A percentile compares a stretch with the other conserved stretches of the same genome.
phyloP scores from a whole-genome alignment of 2,329 filamentous ascomycete species.

The Botrytis deweyae region DNA sequence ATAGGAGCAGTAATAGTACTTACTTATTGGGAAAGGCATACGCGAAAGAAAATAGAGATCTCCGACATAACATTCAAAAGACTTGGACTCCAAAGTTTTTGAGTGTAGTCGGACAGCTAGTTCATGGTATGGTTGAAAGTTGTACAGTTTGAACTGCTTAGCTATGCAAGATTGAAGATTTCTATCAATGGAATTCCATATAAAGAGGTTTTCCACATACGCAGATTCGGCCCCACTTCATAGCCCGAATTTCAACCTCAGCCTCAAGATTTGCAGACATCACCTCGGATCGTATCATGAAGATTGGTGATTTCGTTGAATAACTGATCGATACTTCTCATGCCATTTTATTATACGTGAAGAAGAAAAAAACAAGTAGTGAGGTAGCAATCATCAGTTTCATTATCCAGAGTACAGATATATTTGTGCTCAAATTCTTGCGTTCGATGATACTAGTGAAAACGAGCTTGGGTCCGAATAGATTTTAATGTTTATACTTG shows the following conservation, averaged over 20 bases:
- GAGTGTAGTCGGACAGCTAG: background rate
- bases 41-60: background rate
- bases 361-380: slow-evolving; percentile 41
- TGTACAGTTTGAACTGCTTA: background rate
- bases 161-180: background rate
- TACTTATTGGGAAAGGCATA: background rate
- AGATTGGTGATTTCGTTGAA: background rate
- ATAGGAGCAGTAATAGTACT: background rate
- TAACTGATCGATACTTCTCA: background rate
- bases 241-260: background rate
- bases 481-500: slow-evolving; percentile 42
- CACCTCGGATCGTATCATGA: background rate
- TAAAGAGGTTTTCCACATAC: background rate
- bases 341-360: background rate
- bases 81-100: background rate
- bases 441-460: slow-evolving; percentile 37
- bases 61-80: background rate
- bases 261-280: background rate
- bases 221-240: background rate
- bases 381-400: slow-evolving; percentile 44
- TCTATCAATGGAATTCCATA: background rate
- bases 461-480: slow-evolving; percentile 45
- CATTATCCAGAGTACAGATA: slow-evolving; percentile 36
- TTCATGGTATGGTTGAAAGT: background rate
- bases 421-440: slow-evolving; percentile 41